Percentiles rank a stretch among this genome's conserved stretches.
These are phyloP conservation scores for Candida suzukii DNA, from an alignment of 805 yeast genomes.

Conservation along the genomic window DNA sequence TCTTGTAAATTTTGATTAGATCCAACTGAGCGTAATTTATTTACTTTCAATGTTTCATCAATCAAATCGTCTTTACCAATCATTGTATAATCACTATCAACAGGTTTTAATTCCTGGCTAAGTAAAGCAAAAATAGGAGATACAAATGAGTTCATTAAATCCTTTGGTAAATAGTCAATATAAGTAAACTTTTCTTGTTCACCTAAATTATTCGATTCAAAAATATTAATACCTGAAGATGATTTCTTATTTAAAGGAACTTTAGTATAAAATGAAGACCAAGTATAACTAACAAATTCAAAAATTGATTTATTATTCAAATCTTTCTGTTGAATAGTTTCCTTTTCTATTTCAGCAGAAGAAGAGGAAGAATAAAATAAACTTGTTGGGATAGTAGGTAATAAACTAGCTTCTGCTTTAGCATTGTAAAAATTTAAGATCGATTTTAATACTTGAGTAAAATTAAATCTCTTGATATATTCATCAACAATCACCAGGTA, in stretches of 20 bases:
- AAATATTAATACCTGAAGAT: too few relatives aligned
- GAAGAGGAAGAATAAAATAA: not conserved
- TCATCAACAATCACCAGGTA: not conserved
- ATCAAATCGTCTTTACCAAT: conserved; percentile 30
- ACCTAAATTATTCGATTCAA: too few relatives aligned
- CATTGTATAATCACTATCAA: conserved; percentile 30
- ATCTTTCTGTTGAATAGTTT: not conserved
- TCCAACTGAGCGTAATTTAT: not conserved
- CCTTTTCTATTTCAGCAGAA: not conserved
- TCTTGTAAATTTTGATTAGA: not conserved
- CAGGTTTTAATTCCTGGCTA: not conserved
- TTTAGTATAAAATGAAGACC: not conserved
- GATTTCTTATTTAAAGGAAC: too few relatives aligned
- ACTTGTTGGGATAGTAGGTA: conserved; percentile 3
- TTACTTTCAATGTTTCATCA: not conserved
- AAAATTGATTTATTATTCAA: not conserved
- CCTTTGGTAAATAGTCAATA: not conserved
- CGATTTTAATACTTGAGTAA: conserved; percentile 6
- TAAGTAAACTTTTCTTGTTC: too few relatives aligned
- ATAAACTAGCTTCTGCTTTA: not conserved
- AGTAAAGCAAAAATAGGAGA: not conserved
- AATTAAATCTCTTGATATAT: conserved; percentile 4
- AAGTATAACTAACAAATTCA: not conserved
- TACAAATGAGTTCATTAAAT: not conserved
- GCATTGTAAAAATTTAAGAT: conserved; percentile 2